Conservation (phyloP, 495 filamentous ascomycete genomes). For the Lophium mytilinum region DNA sequence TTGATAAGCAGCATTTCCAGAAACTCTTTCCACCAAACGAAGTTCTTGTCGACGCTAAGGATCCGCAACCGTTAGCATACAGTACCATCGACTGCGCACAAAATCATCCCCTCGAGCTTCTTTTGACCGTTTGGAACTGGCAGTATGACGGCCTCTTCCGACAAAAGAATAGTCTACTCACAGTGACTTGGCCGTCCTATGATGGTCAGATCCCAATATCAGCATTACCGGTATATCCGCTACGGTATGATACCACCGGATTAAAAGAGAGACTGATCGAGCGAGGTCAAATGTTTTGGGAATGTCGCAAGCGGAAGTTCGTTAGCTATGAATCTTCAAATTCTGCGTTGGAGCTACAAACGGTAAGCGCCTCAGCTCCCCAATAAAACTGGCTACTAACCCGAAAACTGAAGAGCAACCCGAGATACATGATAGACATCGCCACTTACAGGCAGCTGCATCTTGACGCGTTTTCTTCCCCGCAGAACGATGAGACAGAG, state of each 20-base stretch:
- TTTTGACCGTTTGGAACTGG: not conserved
- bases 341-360: too few species aligned
- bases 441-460: not conserved
- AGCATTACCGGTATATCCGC: not conserved
- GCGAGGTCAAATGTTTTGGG: not conserved
- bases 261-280: not conserved
- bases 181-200: not conserved
- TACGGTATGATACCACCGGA: not conserved
- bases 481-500: not conserved
- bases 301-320: not conserved
- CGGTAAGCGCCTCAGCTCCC: too few species aligned
- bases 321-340: not conserved
- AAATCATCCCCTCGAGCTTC: not conserved
- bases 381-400: too few species aligned
- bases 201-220: not conserved
- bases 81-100: not conserved
- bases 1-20: not conserved
- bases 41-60: not conserved
- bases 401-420: not conserved
- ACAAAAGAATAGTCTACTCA: not conserved
- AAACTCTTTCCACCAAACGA: not conserved
- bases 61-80: not conserved
- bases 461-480: not conserved
- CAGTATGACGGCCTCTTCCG: not conserved
- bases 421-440: not conserved